Conservation (phyloP, 805 yeast genomes). For the Suhomyces xylopsoci region DNA sequence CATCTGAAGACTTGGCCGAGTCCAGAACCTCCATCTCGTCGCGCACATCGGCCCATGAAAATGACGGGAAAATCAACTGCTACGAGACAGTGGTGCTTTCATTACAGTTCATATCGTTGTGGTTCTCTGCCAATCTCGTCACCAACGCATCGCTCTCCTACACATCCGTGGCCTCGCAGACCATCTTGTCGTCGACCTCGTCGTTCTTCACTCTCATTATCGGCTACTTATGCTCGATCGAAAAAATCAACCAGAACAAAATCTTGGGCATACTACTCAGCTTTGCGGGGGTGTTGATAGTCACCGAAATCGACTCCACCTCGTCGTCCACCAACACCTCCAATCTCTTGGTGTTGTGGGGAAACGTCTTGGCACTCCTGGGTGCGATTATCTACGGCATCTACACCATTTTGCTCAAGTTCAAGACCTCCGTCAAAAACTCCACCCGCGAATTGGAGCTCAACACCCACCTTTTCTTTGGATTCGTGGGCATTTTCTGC, state of each 20-base stretch:
- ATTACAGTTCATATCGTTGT: slow-evolving; percentile 76
- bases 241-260: slow-evolving; percentile 62
- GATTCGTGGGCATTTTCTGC: slow-evolving; percentile 89
- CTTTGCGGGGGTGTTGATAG: slow-evolving; percentile 74
- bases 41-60: slow-evolving; percentile 1
- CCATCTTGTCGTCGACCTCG: slow-evolving; percentile 87
- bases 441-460: slow-evolving; percentile 65
- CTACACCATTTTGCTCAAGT: slow-evolving; percentile 81
- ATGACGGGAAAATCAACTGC: slow-evolving; percentile 32
- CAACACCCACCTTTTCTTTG: slow-evolving; percentile 86
- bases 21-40: slow-evolving; percentile 3
- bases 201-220: slow-evolving; percentile 87
- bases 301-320: slow-evolving; percentile 64
- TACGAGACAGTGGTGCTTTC: slow-evolving; percentile 72
- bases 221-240: slow-evolving; percentile 72
- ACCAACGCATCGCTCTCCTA: slow-evolving; percentile 84
- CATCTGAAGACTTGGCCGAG: slow-evolving; percentile 17
- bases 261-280: slow-evolving; percentile 67
- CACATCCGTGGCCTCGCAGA: slow-evolving; percentile 92
- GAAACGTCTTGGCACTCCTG: slow-evolving; percentile 74
- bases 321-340: slow-evolving; percentile 26
- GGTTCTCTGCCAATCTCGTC: slow-evolving; percentile 88
- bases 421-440: slow-evolving; percentile 46
- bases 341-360: slow-evolving; percentile 42
- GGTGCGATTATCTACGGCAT: slow-evolving; percentile 92